Base-by-base conservation (phyloP, 176 grass and related monocot species). In the Phyllostachys edulis region DNA sequence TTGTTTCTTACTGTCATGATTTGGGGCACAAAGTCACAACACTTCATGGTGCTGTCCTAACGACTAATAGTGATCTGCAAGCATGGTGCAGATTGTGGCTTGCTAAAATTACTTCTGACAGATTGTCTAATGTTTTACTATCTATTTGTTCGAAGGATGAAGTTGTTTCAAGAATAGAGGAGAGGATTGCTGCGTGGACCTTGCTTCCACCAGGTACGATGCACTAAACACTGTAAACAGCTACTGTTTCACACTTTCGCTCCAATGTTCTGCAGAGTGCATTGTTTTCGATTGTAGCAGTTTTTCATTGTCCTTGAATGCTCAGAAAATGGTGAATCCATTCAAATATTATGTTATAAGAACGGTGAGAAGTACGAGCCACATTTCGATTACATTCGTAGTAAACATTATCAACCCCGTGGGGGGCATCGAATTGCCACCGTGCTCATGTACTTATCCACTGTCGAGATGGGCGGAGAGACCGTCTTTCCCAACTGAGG, bases 381-480 rank as follows among this genome's bases (percentile, higher is more conserved):
- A 11, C 92, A 92, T 83, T 90, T 92, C 45, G 90, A 92, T 24
- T 92, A 76, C 81, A 86, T 92, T 54, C 69, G 61, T 18, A 82
- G 79, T 41, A 76, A 80, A 55, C 51, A 24, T 14, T 44, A 86
- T 72, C 85, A 47, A 80, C 72, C 24, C 14, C 52, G 36, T 46
- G 85, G 85, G 20, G 92, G 90, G 20, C 87, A 86, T 49, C 72
- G 90, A 45, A 40, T 90, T 7, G 90, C 93, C 29, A 94, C 88
- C n/a, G 88, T 94, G 56, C 78, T 92, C 45, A 88, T 88, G 90
- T 90, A 94, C 80, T 61, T 90, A 12, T 92, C 90, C 34, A 64
- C 66, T 65, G 88, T 92, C 37, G 41, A 77, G 69, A 85, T 79
- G 56, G 90, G 83, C 42, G 87, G 79, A 41, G 87, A 89, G 83